Evolutionary conservation across 2,329 filamentous ascomycete species (phyloP), one percentile per base, ranked within the genome.

Genomic region (Exserohilum rostratum): DNA sequence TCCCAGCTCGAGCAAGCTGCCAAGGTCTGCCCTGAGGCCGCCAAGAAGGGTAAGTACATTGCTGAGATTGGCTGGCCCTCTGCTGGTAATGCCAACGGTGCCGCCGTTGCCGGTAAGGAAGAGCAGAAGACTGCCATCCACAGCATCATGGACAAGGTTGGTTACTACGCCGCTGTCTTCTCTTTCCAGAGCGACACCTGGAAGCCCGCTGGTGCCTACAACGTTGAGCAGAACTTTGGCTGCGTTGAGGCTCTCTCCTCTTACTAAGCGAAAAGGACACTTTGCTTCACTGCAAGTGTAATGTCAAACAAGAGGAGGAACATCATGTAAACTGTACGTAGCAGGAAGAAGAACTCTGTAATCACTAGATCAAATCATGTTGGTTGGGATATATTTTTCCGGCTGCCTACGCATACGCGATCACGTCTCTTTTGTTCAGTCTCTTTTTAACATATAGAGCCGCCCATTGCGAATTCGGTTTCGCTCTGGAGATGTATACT

Each of bases 51-150:
- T 33, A 88, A 87, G 64, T 86, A 91, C 81, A 91, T 93, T 79
- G 83, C 96, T 66, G 93, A 98, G 87, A 90, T 89, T 53, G 93
- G 93, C 69, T 98, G 93, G 92, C 93, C 93, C 62, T 87, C 80
- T 49, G 64, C 73, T 6, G 93, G 93, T 72, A 67, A 76, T 27
- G 76, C 85, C 53, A 93, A 95, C 78, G 91, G 90, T 57, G 72
- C 72, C 17, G 92, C 92, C 54, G 80, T 90, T 66, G 86, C 93
- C 52, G 87, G 90, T 65, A 45, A 65, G 5, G 37, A 71, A 1
- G 80, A 93, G 79, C 93, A 98, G 84, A 78, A 78, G 46, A 76
- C 71, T 38, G 93, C 93, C 66, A 86, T 98, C 74, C 74, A 83
- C 61, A 84, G 84, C 53, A 93, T 98, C 73, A 78, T 87, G 62